These are phyloP conservation scores for Schoenoplectus tabernaemontani DNA, from an alignment of 202 grass and related monocot species.

Conservation along the genomic window DNA sequence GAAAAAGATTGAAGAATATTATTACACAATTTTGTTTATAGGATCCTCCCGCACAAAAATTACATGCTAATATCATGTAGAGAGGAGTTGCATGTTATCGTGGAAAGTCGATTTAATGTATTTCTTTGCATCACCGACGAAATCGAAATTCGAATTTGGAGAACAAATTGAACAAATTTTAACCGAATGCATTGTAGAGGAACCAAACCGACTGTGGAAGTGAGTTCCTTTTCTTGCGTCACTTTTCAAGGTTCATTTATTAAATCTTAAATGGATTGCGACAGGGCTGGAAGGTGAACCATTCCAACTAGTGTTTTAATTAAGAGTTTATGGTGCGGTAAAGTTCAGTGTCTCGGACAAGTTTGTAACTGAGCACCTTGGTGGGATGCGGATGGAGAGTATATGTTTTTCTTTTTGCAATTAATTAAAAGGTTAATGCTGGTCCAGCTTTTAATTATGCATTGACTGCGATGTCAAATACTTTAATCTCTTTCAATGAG, in stretches of 20 bases:
- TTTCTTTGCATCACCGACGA: background rate
- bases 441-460: conserved; percentile 1
- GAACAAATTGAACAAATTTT: background rate
- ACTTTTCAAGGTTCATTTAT: background rate
- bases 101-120: background rate
- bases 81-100: background rate
- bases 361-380: conserved; percentile 42
- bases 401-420: conserved; percentile 34
- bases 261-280: conserved; percentile 34
- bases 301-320: conserved; percentile 39
- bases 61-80: background rate
- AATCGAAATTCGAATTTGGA: background rate
- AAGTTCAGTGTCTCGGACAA: conserved; percentile 30
- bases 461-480: background rate
- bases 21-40: background rate
- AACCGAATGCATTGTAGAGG: background rate
- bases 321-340: conserved; percentile 23
- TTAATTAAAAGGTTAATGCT: conserved; percentile 32
- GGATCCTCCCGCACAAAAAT: background rate
- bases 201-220: background rate
- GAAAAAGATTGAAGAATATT: background rate
- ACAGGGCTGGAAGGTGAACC: conserved; percentile 48
- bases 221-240: background rate
- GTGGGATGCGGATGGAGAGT: background rate
- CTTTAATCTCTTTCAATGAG: background rate